Percentiles rank a stretch among this genome's conserved stretches.
These are phyloP conservation scores for Avicennia marina DNA, from an alignment of 257 asterid genomes.

Conservation along the genomic window DNA sequence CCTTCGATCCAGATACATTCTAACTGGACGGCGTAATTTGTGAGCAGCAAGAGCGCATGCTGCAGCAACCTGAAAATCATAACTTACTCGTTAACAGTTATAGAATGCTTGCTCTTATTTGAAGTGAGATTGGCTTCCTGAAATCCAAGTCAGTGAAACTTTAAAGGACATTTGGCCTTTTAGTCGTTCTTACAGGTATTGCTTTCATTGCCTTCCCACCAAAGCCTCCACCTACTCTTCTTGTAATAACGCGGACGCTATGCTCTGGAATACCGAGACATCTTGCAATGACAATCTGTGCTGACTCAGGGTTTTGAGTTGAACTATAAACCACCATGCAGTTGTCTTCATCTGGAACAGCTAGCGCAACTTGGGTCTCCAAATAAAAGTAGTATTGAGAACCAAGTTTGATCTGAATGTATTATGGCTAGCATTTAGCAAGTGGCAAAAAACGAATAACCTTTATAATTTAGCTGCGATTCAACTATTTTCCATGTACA, in stretches of 20 bases:
- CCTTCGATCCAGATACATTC: constrained; percentile 52
- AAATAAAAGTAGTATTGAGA: constrained; percentile 64
- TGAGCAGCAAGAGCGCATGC: constrained; percentile 76
- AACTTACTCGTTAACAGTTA: too few relatives aligned
- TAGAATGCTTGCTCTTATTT: too few relatives aligned
- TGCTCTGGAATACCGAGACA: constrained; percentile 71
- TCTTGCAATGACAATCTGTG: constrained; percentile 50
- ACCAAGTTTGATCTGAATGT: constrained; percentile 47
- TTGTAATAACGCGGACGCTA: constrained; percentile 63
- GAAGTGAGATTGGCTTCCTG: background rate
- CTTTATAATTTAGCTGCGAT: too few relatives aligned
- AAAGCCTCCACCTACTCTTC: constrained; percentile 75
- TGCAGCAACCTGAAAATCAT: constrained; percentile 54
- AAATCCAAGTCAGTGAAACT: background rate
- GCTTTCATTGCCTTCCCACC: constrained; percentile 60
- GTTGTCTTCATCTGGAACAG: constrained; percentile 81
- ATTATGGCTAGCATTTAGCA: too few relatives aligned
- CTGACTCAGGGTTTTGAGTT: constrained; percentile 46
- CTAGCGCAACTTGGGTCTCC: constrained; percentile 71
- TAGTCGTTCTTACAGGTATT: constrained; percentile 44
- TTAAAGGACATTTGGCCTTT: background rate
- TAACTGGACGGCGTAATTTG: constrained; percentile 55
- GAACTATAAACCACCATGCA: constrained; percentile 71
- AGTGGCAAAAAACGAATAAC: too few relatives aligned
- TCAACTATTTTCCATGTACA: too few relatives aligned